These are phyloP conservation scores for Blastobotrys arbuscula DNA, from an alignment of 1,139 yeast species.

Conservation along the genomic window DNA sequence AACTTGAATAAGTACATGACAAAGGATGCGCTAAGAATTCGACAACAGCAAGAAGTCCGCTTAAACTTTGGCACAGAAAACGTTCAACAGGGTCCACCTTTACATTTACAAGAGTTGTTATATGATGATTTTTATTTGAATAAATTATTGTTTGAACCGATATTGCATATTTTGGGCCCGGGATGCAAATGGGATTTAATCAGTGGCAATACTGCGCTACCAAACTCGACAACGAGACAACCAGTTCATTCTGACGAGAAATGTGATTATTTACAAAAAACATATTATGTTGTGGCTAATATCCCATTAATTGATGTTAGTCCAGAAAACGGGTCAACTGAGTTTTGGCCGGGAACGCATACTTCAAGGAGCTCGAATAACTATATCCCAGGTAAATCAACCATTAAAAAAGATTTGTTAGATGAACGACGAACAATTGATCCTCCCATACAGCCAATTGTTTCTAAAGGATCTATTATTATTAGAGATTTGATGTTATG, in stretches of 20 bases:
- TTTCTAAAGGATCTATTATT: conserved; percentile 14
- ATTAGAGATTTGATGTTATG: conserved; percentile 16
- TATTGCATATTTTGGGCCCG: conserved; percentile 19
- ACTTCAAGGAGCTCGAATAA: conserved; percentile 3
- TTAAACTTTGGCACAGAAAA: conserved; percentile 22
- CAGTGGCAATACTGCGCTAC: conserved; percentile 23
- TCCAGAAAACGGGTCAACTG: conserved; percentile 14
- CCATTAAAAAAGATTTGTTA: conserved; percentile 5
- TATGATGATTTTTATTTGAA: conserved; percentile 19
- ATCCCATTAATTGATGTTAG: conserved; percentile 13
- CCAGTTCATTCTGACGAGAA: conserved; percentile 17
- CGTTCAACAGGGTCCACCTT: conserved; percentile 23
- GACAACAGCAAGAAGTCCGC: conserved; percentile 9
- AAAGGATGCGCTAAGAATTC: conserved; percentile 15
- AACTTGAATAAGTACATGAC: conserved; percentile 19
- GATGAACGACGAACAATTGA: conserved; percentile 4
- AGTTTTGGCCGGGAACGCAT: conserved; percentile 18
- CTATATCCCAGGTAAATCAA: neutral
- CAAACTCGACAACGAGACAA: conserved; percentile 15
- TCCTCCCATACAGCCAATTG: conserved; percentile 15
- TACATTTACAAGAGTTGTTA: conserved; percentile 14
- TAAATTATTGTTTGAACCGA: conserved; percentile 17
- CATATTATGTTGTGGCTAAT: conserved; percentile 14
- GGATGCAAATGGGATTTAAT: conserved; percentile 18
- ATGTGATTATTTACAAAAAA: conserved; percentile 8